Evolutionary conservation across 805 yeast genomes (phyloP), one percentile per base, ranked within the genome.

Genomic region (Kodamaea hsintzibuensis): DNA sequence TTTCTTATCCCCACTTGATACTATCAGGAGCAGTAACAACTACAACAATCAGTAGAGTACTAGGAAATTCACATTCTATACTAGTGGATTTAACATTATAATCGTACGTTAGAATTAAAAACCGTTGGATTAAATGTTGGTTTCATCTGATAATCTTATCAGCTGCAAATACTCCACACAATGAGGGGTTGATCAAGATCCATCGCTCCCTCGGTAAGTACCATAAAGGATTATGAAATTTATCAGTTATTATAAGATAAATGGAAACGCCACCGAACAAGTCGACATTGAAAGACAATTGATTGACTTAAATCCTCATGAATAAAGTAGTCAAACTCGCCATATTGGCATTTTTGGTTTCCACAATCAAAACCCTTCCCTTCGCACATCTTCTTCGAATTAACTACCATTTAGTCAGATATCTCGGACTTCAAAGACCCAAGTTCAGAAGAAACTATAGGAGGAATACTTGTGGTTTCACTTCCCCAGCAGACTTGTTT

Each of bases 331-430:
- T 39, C n/a, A 51, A 51, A 18, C 17, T 44, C 1, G 51, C 54
- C 18, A 4, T 40, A 10, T 54, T 57, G 22, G 55, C 56, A 10
- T 65, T 68, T 39, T 57, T 74, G 3, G 44, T 79, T 1, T 66
- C 82, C n/a, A 78, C 84, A 13, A 77, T 81, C 71, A 91, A 91
- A 63, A 73, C 85, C 6, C 60, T 89, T 1, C 96, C 96, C 2
- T 72, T 85, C 14, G 86, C 83, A 1, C 90, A 85, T 65, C 78
- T 79, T 53, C 49, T 82, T 27, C 77, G 95, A 43, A 89, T 90
- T 68, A 86, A 84, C 61, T 69, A 67, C 57, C 65, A 73, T 30
- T 72, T 82, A 10, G 38, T 79, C 16, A 71, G 65, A 51, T 72
- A 76, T 55, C 54, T 86, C 12, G 60, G 78, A n/a, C 33, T 79